These are phyloP conservation scores for Tolypocladium ovalisporum DNA, from an alignment of 2,329 filamentous ascomycete genomes.

Conservation along the genomic window DNA sequence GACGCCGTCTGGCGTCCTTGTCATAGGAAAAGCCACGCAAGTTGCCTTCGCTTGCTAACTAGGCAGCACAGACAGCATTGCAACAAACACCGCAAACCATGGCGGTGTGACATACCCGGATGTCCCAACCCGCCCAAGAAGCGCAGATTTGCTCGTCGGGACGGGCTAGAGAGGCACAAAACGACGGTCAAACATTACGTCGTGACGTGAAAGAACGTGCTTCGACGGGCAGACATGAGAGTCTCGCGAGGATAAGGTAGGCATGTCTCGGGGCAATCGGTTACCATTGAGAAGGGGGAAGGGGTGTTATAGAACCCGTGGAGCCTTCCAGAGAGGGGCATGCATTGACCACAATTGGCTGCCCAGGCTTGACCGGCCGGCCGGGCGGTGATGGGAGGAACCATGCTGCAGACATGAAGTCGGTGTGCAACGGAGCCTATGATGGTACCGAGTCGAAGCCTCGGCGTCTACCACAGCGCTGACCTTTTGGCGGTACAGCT, in stretches of 20 bases:
- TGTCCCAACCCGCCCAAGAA: constrained; percentile 30
- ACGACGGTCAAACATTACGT: constrained; percentile 26
- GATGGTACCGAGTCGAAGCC: not conserved
- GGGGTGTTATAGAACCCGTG: not conserved
- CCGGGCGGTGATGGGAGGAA: not conserved
- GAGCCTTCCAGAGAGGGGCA: not conserved
- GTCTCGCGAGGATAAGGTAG: not conserved
- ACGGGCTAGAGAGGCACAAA: constrained; percentile 30
- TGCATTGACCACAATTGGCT: not conserved
- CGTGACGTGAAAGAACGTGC: constrained; percentile 11
- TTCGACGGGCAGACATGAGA: not conserved
- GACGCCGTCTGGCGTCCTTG: not conserved
- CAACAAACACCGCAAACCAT: constrained; percentile 31
- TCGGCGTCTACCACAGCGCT: not conserved
- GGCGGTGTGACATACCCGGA: constrained; percentile 25
- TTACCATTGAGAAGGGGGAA: not conserved
- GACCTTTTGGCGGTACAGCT: not conserved
- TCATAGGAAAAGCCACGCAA: not conserved
- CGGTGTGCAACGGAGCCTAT: not conserved
- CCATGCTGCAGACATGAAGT: not conserved
- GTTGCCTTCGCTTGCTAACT: not conserved
- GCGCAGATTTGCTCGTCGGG: constrained; percentile 28
- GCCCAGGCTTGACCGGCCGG: not conserved
- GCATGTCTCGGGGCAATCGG: not conserved
- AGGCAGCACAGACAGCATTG: constrained; percentile 25